A percentile compares a stretch with the other conserved stretches of the same genome.
Evolutionary conservation across 1,284 basidiomycete genomes (phyloP).

Genomic region (Sanguinoderma infundibulare): DNA sequence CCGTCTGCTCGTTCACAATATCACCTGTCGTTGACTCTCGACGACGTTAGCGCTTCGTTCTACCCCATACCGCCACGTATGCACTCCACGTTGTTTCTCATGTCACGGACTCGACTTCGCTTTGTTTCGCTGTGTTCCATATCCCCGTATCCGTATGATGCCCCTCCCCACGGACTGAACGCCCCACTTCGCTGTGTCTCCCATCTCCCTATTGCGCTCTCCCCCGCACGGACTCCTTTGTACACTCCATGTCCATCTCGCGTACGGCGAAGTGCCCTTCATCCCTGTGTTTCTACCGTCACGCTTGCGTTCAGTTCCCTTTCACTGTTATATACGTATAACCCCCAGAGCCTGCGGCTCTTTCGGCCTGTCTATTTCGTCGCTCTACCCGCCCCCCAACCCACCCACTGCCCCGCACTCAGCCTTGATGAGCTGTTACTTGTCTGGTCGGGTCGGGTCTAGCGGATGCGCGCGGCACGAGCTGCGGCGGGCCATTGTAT

Average conservation of each 20-base stretch:
- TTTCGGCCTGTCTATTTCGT: conserved; percentile 3
- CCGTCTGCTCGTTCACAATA: not conserved
- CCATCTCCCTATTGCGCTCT: not conserved
- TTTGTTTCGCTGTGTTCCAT: conserved; percentile 22
- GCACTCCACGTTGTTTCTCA: conserved; percentile 16
- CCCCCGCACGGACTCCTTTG: conserved; percentile 19
- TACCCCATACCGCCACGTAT: conserved; percentile 13
- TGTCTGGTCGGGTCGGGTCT: not conserved
- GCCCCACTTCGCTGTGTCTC: conserved; percentile 4
- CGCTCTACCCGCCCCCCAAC: not conserved
- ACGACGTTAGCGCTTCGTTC: conserved; percentile 18
- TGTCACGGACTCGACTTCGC: conserved; percentile 21
- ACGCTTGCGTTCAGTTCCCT: conserved; percentile 18
- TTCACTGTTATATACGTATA: conserved; percentile 18
- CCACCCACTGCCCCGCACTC: not conserved
- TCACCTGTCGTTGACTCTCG: too few relatives aligned
- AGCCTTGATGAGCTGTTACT: conserved; percentile 4
- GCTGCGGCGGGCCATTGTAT: conserved; percentile 22
- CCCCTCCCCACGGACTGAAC: conserved; percentile 14
- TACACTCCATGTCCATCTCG: conserved; percentile 9
- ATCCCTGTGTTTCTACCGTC: conserved; percentile 16
- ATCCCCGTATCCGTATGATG: conserved; percentile 19
- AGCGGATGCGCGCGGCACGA: conserved; percentile 7
- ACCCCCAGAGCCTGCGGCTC: conserved; percentile 26
- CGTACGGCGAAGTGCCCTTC: not conserved